Evolutionary conservation across 495 filamentous ascomycete genomes (phyloP).

Genomic region (Ascobolus immersus): DNA sequence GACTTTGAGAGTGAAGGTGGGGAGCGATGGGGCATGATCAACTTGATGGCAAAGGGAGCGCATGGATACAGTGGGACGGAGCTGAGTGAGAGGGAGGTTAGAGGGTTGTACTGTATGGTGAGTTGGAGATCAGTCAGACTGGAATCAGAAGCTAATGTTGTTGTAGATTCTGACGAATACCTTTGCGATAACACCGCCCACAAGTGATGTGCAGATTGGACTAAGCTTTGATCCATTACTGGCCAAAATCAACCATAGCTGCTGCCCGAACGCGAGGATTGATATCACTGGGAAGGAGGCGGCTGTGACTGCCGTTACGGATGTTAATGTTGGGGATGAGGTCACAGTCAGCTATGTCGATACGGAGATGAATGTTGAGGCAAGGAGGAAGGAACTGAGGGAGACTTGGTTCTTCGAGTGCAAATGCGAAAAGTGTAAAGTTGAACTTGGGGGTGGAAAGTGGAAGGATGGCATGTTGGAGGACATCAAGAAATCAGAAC

Average conservation of each 20-base stretch:
- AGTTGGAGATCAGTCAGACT: too few relatives aligned
- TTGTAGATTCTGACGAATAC: too few relatives aligned
- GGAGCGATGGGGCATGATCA: slow-evolving; percentile 24
- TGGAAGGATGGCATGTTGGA: neutral
- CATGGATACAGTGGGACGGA: slow-evolving; percentile 20
- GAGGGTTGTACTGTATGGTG: slow-evolving; percentile 23
- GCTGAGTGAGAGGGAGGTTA: slow-evolving; percentile 19
- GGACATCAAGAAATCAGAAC: too few relatives aligned
- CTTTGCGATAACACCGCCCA: too few relatives aligned
- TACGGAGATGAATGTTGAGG: slow-evolving; percentile 19
- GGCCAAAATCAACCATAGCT: slow-evolving; percentile 42
- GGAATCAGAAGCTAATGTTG: too few relatives aligned
- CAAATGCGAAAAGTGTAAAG: slow-evolving; percentile 27
- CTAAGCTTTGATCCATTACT: slow-evolving; percentile 33
- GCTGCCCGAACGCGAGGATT: slow-evolving; percentile 43
- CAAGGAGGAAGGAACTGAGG: slow-evolving; percentile 27
- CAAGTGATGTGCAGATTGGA: too few relatives aligned
- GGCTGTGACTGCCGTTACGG: slow-evolving; percentile 23
- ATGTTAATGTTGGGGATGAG: slow-evolving; percentile 26
- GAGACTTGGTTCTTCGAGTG: slow-evolving; percentile 42
- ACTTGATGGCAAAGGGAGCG: slow-evolving; percentile 28
- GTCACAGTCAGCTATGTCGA: slow-evolving; percentile 47
- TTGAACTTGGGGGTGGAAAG: neutral
- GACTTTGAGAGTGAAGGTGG: slow-evolving; percentile 19
- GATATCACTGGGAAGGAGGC: too few relatives aligned